These are phyloP conservation scores for Termitomyces sp. DNA, from an alignment of 768 basidiomycete species.

Conservation along the genomic window DNA sequence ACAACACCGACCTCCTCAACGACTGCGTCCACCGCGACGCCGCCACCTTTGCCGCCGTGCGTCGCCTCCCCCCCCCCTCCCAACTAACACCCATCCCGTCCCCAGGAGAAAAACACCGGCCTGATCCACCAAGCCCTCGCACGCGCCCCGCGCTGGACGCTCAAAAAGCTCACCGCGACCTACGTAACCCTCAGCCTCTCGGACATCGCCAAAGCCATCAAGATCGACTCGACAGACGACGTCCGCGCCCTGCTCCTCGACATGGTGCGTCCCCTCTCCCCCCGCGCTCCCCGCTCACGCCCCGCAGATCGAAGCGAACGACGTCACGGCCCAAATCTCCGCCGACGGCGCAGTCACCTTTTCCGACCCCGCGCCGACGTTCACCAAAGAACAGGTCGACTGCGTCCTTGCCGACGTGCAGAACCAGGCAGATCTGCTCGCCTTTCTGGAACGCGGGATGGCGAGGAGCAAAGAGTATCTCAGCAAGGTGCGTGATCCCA, in stretches of 20 bases:
- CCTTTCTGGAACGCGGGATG: slow-evolving; percentile 47
- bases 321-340: slow-evolving; percentile 66
- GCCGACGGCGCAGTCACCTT: slow-evolving; percentile 71
- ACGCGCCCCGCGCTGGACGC: slow-evolving; percentile 70
- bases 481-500: slow-evolving; percentile 45
- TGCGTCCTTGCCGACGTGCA: slow-evolving; percentile 48
- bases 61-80: slow-evolving; percentile 11
- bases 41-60: slow-evolving; percentile 46
- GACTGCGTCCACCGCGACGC: slow-evolving; percentile 50
- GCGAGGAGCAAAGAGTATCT: slow-evolving; percentile 68
- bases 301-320: slow-evolving; percentile 59
- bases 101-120: slow-evolving; percentile 69
- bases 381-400: slow-evolving; percentile 60
- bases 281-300: background rate
- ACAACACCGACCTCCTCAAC: slow-evolving; percentile 38
- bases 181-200: slow-evolving; percentile 73
- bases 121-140: slow-evolving; percentile 62
- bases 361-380: slow-evolving; percentile 53
- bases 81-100: background rate
- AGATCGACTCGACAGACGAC: slow-evolving; percentile 46
- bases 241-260: slow-evolving; percentile 56
- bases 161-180: slow-evolving; percentile 76
- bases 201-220: slow-evolving; percentile 60
- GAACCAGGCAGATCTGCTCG: slow-evolving; percentile 44
- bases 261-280: slow-evolving; percentile 51